phyloP scores from a whole-genome alignment of 1,284 basidiomycete species.

The Singerocomus inundabilis region DNA sequence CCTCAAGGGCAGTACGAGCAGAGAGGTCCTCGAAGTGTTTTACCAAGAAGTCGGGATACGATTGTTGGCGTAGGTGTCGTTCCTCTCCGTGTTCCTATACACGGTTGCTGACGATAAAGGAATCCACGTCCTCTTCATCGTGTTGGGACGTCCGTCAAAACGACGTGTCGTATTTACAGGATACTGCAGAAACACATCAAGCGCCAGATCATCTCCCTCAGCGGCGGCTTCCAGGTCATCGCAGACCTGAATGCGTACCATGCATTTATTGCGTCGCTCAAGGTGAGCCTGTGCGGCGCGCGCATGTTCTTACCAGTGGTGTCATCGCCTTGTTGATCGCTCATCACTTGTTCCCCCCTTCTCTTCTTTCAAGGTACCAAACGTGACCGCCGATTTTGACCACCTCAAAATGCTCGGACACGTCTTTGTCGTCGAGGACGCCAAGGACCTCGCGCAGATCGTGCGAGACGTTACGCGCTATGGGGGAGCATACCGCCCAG shows the following conservation, averaged over 20 bases:
- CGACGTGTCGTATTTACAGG: conserved; percentile 46
- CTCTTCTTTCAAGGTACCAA: conserved; percentile 55
- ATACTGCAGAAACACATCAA: conserved; percentile 97
- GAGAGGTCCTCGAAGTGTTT: conserved; percentile 96
- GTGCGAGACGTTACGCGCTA: conserved; percentile 93
- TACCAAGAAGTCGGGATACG: conserved; percentile 96
- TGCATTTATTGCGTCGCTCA: conserved; percentile 81
- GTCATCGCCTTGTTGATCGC: background rate
- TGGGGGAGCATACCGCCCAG: conserved; percentile 88
- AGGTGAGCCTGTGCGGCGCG: conserved; percentile 43
- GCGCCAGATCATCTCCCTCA: conserved; percentile 91
- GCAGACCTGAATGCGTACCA: conserved; percentile 95
- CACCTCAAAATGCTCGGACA: conserved; percentile 96
- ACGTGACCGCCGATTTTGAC: conserved; percentile 83
- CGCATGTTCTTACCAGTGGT: background rate
- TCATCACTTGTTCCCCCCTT: background rate
- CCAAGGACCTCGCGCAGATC: conserved; percentile 92
- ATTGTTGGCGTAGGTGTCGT: conserved; percentile 71
- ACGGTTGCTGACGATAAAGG: no score
- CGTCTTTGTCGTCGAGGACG: conserved; percentile 90
- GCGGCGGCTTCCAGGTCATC: conserved; percentile 94
- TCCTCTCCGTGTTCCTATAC: no score
- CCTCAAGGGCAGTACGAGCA: conserved; percentile 89
- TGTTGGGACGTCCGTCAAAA: background rate
- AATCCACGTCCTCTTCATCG: no score